Conservation (phyloP, 2,329 filamentous ascomycete species). For the Pseudopyrenochaeta lycopersici region DNA sequence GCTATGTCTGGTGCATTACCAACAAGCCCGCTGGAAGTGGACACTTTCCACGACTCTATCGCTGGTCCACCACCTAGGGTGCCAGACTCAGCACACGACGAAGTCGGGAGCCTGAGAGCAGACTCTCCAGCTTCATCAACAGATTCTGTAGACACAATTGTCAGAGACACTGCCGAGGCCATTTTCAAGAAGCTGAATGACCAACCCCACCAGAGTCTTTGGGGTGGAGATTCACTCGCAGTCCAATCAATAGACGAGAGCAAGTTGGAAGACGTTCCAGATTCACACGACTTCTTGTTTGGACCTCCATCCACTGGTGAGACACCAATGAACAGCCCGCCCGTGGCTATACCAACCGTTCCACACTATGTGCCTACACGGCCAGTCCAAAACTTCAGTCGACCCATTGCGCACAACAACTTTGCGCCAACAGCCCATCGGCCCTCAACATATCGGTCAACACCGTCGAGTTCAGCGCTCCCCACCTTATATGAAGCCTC, state of each 20-base stretch:
- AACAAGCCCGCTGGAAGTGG: background rate
- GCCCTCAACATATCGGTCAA: slow-evolving; percentile 18
- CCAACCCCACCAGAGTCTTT: slow-evolving; percentile 22
- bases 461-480: slow-evolving; percentile 26
- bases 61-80: slow-evolving; percentile 9
- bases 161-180: slow-evolving; percentile 36
- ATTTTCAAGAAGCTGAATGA: slow-evolving; percentile 40
- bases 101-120: slow-evolving; percentile 14
- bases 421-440: slow-evolving; percentile 16
- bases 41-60: slow-evolving; percentile 1
- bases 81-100: slow-evolving; percentile 12
- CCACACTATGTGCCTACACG: slow-evolving; percentile 24
- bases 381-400: slow-evolving; percentile 35
- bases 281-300: slow-evolving; percentile 42
- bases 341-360: slow-evolving; percentile 12
- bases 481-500: slow-evolving; percentile 46
- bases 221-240: slow-evolving; percentile 20
- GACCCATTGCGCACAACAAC: slow-evolving; percentile 19
- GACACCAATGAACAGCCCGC: slow-evolving; percentile 15
- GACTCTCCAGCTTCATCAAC: slow-evolving; percentile 33
- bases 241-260: slow-evolving; percentile 18
- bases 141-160: slow-evolving; percentile 28
- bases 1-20: slow-evolving; percentile 24
- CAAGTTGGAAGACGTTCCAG: slow-evolving; percentile 25
- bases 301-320: slow-evolving; percentile 13